Conservation (phyloP, 345 rosid genomes). For the Eucalyptus sp. region DNA sequence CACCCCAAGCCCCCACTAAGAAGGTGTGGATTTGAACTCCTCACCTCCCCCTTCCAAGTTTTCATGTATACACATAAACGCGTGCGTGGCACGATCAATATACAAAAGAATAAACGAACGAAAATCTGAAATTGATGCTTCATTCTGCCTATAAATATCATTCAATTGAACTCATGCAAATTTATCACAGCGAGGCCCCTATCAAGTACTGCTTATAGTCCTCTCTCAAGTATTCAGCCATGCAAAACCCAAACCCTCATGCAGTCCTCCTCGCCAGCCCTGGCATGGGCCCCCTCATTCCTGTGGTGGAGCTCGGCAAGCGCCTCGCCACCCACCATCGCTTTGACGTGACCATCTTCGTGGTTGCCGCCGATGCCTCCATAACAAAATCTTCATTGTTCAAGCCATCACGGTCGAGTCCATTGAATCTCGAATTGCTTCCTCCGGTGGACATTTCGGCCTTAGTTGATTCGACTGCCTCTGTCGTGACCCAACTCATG, state of each 20-base stretch:
- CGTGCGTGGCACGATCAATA: neutral
- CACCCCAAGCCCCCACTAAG: too few relatives aligned
- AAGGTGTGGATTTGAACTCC: too few relatives aligned
- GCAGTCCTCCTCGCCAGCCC: constrained; percentile 50
- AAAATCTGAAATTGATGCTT: neutral
- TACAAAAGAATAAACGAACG: neutral
- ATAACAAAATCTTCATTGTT: constrained; percentile 12
- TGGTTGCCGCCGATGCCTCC: constrained; percentile 7
- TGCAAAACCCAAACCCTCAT: constrained; percentile 24
- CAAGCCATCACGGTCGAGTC: neutral
- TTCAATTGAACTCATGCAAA: neutral
- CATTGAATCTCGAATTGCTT: constrained; percentile 15
- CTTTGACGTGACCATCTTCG: constrained; percentile 25
- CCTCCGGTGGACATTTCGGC: constrained; percentile 21
- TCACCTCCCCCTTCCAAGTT: too few relatives aligned
- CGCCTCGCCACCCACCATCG: constrained; percentile 20
- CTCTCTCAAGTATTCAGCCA: neutral
- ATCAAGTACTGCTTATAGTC: neutral
- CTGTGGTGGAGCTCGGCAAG: constrained; percentile 12
- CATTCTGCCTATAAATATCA: neutral
- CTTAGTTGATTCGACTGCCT: constrained; percentile 1
- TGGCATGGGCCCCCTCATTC: constrained; percentile 66
- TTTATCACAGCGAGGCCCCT: neutral
- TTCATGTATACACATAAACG: neutral
- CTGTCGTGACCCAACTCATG: constrained; percentile 11